Percentiles rank a stretch among this genome's conserved stretches.
phyloP scores from a whole-genome alignment of 73 alveolate species.

The Effrenium voratum region DNA sequence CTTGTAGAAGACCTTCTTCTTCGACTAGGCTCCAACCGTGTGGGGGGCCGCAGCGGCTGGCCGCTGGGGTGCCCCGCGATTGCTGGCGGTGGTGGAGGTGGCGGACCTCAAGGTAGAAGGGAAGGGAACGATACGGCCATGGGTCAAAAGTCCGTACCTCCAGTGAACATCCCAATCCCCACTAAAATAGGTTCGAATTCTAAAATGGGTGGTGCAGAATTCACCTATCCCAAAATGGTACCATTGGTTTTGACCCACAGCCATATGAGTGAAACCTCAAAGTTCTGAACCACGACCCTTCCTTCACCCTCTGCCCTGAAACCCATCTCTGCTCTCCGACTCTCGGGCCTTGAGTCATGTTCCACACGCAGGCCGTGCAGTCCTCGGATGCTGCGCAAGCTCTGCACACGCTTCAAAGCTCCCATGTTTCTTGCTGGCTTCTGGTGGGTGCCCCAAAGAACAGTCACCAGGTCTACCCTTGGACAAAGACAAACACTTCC shows the following conservation, averaged over 20 bases:
- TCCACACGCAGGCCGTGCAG: constrained; percentile 85
- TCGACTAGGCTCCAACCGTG: too few relatives aligned
- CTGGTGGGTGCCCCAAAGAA: background rate
- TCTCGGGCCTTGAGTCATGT: constrained; percentile 41
- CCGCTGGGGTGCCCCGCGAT: too few relatives aligned
- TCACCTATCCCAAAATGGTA: background rate
- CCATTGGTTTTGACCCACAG: background rate
- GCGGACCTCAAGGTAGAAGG: background rate
- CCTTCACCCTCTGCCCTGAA: too few relatives aligned
- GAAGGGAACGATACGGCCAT: background rate
- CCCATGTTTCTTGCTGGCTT: background rate
- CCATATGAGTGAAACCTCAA: background rate
- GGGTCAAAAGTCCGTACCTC: background rate
- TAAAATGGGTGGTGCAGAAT: background rate
- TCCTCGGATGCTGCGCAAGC: constrained; percentile 1
- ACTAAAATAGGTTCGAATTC: background rate
- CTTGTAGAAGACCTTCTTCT: too few relatives aligned
- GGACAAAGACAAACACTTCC: background rate
- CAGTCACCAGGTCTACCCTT: background rate
- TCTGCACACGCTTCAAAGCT: background rate
- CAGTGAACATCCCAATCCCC: background rate
- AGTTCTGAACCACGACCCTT: too few relatives aligned
- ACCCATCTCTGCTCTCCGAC: too few relatives aligned
- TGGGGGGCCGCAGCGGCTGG: too few relatives aligned
- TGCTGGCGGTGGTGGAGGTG: constrained; percentile 22